phyloP scores from a whole-genome alignment of 176 grass and related monocot species.

The Oryza glumipatula region DNA sequence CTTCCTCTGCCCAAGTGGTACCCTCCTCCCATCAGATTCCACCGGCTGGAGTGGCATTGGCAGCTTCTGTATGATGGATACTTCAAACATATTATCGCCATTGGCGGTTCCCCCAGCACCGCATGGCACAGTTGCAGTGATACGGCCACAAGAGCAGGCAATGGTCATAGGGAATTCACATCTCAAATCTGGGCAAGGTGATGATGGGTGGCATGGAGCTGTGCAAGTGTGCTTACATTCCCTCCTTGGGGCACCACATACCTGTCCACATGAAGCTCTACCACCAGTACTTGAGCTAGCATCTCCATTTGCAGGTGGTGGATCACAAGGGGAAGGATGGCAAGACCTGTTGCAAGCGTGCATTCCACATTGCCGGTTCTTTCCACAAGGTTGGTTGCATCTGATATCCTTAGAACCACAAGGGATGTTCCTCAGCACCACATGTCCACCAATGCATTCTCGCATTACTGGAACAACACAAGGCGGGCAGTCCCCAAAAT shows the following conservation, averaged over 20 bases:
- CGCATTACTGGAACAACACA: conserved; percentile 71
- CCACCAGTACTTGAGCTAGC: conserved; percentile 66
- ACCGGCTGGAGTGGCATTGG: conserved; percentile 73
- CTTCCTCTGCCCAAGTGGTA: conserved; percentile 94
- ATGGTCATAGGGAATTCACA: conserved; percentile 72
- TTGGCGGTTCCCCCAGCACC: conserved; percentile 62
- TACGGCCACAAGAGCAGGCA: conserved; percentile 76
- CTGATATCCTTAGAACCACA: conserved; percentile 94
- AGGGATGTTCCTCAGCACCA: conserved; percentile 89
- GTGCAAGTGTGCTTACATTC: conserved; percentile 94
- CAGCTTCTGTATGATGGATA: conserved; percentile 78
- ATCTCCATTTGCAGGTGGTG: conserved; percentile 41
- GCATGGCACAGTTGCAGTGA: conserved; percentile 77
- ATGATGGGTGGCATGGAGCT: conserved; percentile 82
- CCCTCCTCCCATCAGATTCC: conserved; percentile 67
- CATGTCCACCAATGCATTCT: conserved; percentile 89
- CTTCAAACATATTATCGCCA: conserved; percentile 64
- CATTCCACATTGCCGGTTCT: conserved; percentile 90
- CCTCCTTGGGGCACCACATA: conserved; percentile 80
- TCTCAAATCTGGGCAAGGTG: conserved; percentile 75
- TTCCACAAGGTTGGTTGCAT: conserved; percentile 95
- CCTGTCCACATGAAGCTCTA: conserved; percentile 84
- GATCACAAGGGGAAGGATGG: conserved; percentile 85
- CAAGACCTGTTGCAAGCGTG: conserved; percentile 80
- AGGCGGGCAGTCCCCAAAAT: conserved; percentile 85